A percentile compares a stretch with the other conserved stretches of the same genome.
Evolutionary conservation across 2,329 filamentous ascomycete species (phyloP).

Genomic region (Myriosclerotinia curreyana): DNA sequence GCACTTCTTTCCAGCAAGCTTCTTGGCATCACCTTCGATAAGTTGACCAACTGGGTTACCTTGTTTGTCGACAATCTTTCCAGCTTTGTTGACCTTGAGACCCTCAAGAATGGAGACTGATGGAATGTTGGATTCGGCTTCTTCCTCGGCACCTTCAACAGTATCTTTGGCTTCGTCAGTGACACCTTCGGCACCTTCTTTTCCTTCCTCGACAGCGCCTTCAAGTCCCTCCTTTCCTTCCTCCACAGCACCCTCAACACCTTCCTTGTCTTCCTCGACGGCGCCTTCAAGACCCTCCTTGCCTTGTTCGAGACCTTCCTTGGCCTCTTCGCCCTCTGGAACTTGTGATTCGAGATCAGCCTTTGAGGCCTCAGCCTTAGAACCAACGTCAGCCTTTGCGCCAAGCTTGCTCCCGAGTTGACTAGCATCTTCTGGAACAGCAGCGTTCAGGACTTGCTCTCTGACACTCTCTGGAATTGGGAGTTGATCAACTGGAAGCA

Average conservation of each 20-base stretch:
- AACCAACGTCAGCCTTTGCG: slow-evolving; percentile 7
- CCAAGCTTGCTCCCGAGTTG: slow-evolving; percentile 15
- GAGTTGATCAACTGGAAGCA: slow-evolving; percentile 19
- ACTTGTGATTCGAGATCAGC: slow-evolving; percentile 14
- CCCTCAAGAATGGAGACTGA: slow-evolving; percentile 45
- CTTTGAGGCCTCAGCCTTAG: slow-evolving; percentile 8
- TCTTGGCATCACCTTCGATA: slow-evolving; percentile 61
- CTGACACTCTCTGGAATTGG: slow-evolving; percentile 19
- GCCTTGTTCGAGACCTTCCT: slow-evolving; percentile 4
- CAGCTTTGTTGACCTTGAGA: slow-evolving; percentile 55
- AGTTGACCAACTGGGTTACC: slow-evolving; percentile 53
- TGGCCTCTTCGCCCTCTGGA: slow-evolving; percentile 7
- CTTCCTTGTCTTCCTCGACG: slow-evolving; percentile 34
- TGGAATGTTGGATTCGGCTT: slow-evolving; percentile 47
- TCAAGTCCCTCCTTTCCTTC: slow-evolving; percentile 3
- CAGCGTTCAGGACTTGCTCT: slow-evolving; percentile 15
- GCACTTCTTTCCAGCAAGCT: slow-evolving; percentile 60
- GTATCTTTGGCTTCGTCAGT: slow-evolving; percentile 40
- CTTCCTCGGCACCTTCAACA: slow-evolving; percentile 44
- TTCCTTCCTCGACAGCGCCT: slow-evolving; percentile 35
- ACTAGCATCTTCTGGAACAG: slow-evolving; percentile 1
- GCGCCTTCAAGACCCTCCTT: slow-evolving; percentile 34
- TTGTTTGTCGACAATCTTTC: slow-evolving; percentile 52
- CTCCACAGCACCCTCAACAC: neutral
- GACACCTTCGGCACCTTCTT: slow-evolving; percentile 34